Evolutionary conservation across 148 eudicot species (phyloP), one percentile per base, ranked within the genome.

Genomic region (Rhododendron ferrugineum): DNA sequence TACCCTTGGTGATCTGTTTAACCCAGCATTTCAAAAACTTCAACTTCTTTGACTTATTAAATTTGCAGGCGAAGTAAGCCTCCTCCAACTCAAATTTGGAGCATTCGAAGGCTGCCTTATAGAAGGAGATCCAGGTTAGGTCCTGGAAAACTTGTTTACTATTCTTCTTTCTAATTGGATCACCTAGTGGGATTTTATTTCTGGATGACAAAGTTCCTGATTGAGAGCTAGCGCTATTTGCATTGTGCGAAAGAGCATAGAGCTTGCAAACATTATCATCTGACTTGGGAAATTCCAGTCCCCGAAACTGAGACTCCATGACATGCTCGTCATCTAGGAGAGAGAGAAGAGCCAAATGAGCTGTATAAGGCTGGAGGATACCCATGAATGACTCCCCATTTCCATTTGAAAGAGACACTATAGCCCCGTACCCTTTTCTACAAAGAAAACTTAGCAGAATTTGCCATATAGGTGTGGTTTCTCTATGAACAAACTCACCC

Each of bases 1-100:
- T 85, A 23, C 42, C 87, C 83, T 89, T 91, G 40, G 80, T 84
- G 32, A 94, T 89, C 90, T 96, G 97, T 84, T 93, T 95, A 91
- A 93, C 92, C 99, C 99, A 96, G 90, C 98, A 95, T 86, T 89
- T 93, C 28, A 96, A 82, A 89, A 96, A 95, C 89, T 93, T 95
- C 82, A 95, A 88, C 93, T 92, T 96, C 91, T 95, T 96, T 74
- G 96, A 93, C 44, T 83, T 83, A 66, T 85, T 89, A 72, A 80
- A 84, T 36, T 89, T 81, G 86, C 87, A 82, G 75, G 88, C 82
- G 73, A 90, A 88, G 86, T 91, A 96, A 82, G 95, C 91, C 84
- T 90, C 97, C 60, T 92, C 92, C 88, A 96, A 91, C 58, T 93
- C 94, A 89, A 96, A 85, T 82, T 88, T 72, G 52, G 90, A 84